phyloP scores from a whole-genome alignment of 129 eudicot genomes.

The Escallonia herrerae region DNA sequence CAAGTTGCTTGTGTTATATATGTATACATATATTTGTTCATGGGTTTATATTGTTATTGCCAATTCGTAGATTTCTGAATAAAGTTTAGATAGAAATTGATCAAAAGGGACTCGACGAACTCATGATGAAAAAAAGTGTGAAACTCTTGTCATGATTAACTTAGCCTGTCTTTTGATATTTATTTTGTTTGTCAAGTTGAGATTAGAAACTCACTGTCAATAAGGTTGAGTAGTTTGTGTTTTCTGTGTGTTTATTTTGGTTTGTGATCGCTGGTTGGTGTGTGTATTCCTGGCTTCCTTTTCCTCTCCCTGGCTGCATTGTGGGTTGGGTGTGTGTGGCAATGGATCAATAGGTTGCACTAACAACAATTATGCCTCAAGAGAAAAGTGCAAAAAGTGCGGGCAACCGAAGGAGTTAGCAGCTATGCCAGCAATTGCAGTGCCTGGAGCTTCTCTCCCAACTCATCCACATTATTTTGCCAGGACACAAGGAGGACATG shows the following conservation, averaged over 20 bases:
- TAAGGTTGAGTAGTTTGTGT: slow-evolving; percentile 60
- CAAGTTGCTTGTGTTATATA: neutral
- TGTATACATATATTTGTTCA: neutral
- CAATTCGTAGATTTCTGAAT: too few species aligned
- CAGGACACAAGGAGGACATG: slow-evolving; percentile 65
- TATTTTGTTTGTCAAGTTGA: slow-evolving; percentile 3
- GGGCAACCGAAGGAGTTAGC: slow-evolving; percentile 95
- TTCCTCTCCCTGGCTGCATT: slow-evolving; percentile 63
- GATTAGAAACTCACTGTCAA: slow-evolving; percentile 21
- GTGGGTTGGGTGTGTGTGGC: slow-evolving; percentile 85
- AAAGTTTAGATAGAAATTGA: too few species aligned
- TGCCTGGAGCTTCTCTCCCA: slow-evolving; percentile 80
- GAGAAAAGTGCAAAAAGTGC: slow-evolving; percentile 99
- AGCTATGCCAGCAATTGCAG: slow-evolving; percentile 91
- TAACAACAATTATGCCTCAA: slow-evolving; percentile 99
- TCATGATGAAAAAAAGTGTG: neutral
- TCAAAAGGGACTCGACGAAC: too few species aligned
- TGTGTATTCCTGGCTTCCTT: slow-evolving; percentile 67
- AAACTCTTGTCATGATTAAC: slow-evolving; percentile 5
- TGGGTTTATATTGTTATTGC: neutral
- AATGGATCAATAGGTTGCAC: slow-evolving; percentile 95
- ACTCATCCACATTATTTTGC: slow-evolving; percentile 80
- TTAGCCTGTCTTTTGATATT: slow-evolving; percentile 5
- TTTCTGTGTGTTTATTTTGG: slow-evolving; percentile 52
- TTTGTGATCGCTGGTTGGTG: slow-evolving; percentile 71